phyloP scores from a whole-genome alignment of 2,329 filamentous ascomycete species.

The Colletotrichum liriopes region DNA sequence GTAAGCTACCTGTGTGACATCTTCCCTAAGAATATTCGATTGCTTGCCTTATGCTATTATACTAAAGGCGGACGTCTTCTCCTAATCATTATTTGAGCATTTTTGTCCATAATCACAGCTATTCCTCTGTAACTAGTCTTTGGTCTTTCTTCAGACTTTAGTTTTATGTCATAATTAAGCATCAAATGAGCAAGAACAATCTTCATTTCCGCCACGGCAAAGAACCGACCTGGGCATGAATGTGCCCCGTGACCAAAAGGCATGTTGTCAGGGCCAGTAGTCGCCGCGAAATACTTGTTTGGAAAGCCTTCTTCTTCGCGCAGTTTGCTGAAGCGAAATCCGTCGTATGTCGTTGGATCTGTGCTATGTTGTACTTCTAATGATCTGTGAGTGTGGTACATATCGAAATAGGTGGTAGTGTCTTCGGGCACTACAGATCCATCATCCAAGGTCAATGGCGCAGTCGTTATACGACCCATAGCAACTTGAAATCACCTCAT shows the following conservation, averaged over 20 bases:
- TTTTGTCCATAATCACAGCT: conserved; percentile 16
- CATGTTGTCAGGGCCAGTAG: conserved; percentile 50
- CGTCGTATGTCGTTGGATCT: conserved; percentile 1
- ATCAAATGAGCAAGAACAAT: conserved; percentile 49
- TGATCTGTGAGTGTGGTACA: conserved; percentile 25
- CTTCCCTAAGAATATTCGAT: too few relatives aligned
- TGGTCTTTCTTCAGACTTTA: background rate
- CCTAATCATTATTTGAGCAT: conserved; percentile 8
- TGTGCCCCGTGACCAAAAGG: conserved; percentile 59
- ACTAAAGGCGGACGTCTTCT: background rate
- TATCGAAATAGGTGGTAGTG: conserved; percentile 30
- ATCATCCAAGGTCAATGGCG: conserved; percentile 12
- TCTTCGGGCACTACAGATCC: conserved; percentile 10
- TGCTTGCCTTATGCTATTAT: conserved; percentile 22
- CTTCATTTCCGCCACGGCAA: conserved; percentile 59
- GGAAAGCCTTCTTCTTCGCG: conserved; percentile 1
- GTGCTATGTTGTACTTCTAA: background rate
- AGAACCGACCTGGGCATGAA: conserved; percentile 60
- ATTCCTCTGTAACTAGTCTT: background rate
- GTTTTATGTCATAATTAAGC: conserved; percentile 49
- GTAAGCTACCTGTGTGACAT: too few relatives aligned
- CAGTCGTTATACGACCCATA: conserved; percentile 23
- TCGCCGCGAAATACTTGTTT: conserved; percentile 38
- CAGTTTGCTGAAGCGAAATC: conserved; percentile 19
- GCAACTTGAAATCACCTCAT: background rate